Percentiles rank a stretch among this genome's conserved stretches.
These are phyloP conservation scores for Pyrus hybrid DNA, from an alignment of 331 rosid genomes.

Conservation along the genomic window DNA sequence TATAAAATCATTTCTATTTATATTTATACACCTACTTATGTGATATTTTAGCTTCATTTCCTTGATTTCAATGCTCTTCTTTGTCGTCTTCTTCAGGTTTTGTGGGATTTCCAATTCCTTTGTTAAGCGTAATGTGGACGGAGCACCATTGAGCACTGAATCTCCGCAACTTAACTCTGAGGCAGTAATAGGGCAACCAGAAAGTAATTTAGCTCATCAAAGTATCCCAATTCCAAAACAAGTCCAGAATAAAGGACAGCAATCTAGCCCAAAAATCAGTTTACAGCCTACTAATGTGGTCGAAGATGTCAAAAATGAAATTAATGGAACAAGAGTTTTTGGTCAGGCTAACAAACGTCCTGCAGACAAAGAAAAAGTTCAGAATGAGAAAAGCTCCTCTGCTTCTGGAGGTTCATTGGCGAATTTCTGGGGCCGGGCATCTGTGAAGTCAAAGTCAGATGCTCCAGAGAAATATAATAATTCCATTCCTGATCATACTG, in stretches of 20 bases:
- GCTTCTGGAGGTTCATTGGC: slow-evolving; percentile 68
- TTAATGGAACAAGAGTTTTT: slow-evolving; percentile 28
- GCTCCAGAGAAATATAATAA: slow-evolving; percentile 32
- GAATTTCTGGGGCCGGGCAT: slow-evolving; percentile 78
- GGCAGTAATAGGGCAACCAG: slow-evolving; percentile 26
- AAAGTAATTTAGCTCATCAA: slow-evolving; percentile 23
- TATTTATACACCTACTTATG: neutral
- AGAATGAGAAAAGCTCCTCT: slow-evolving; percentile 52
- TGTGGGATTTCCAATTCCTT: slow-evolving; percentile 67
- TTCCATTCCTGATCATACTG: slow-evolving; percentile 31
- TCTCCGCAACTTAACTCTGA: slow-evolving; percentile 31
- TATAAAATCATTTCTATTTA: neutral
- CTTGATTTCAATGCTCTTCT: slow-evolving; percentile 9
- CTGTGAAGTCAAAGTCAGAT: slow-evolving; percentile 58
- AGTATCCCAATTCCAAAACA: slow-evolving; percentile 5
- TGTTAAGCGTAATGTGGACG: slow-evolving; percentile 50
- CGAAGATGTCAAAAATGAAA: slow-evolving; percentile 59
- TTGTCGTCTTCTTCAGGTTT: slow-evolving; percentile 44
- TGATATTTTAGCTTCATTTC: neutral
- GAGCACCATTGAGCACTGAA: slow-evolving; percentile 22
- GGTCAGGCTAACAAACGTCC: slow-evolving; percentile 41
- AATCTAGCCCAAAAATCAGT: slow-evolving; percentile 35
- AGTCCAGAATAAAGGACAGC: slow-evolving; percentile 25
- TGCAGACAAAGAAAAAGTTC: slow-evolving; percentile 43
- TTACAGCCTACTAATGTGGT: slow-evolving; percentile 32